Evolutionary conservation across 345 rosid species (phyloP), one percentile per base, ranked within the genome.

Genomic region (Jatropha curcas): DNA sequence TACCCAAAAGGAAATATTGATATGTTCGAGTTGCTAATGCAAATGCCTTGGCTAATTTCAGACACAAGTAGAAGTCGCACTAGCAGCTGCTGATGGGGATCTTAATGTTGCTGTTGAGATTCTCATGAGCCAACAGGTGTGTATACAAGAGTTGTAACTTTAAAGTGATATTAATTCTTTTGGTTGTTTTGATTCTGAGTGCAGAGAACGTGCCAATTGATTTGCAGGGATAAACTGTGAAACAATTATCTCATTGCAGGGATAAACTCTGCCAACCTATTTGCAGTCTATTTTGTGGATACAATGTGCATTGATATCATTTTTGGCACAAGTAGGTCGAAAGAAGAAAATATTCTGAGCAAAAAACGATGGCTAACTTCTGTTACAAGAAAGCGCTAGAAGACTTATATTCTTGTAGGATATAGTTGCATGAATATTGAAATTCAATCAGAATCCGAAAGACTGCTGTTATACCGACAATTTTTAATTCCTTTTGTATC

Each of bases 1-100:
- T 50, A 50, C 17, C 37, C 7, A 52, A 22, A 70, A 17, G 6
- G 57, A 43, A 43, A 50, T 20, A 45, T n/a, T 45, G 57, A 71
- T 62, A 58, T 30, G 27, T 52, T 71, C 9, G 4, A 5, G 52
- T 7, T 51, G 33, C 28, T 20, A 46, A 70, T 58, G 24, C 7
- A 52, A 68, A 72, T 41, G 48, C 70, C 5, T 60, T 67, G 55
- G 46, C 1, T 75, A 71, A 57, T 69, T 86, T 68, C 92, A 95
- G 99, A 95, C 93, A 48, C 98, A 92, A 74, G 97, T 93, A 55
- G 98, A 95, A 81, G 98, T 95, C 45, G 99, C 96, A 3, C 70
- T 95, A 16, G 97, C 99, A 52, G 99, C 98, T 46, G 97, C 97
- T 0, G 97, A 95, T 12, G 92, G 94, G 28, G 98, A 92, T 81